Evolutionary conservation across 306 rosid genomes (phyloP).

Genomic region (Canavalia gladiata): DNA sequence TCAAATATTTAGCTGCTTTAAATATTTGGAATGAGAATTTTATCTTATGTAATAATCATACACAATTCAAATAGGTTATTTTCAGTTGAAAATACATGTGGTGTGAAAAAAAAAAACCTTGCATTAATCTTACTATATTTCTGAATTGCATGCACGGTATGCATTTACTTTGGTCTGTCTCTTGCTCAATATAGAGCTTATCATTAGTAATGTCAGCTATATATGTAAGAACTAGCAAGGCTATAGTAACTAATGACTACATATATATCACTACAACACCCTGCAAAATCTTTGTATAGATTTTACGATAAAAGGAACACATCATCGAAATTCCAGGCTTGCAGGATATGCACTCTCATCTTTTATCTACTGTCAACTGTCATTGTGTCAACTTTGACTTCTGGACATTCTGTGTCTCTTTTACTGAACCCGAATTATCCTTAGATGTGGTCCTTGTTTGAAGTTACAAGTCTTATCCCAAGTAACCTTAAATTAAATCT

Average conservation of each 20-base stretch:
- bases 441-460: conserved; percentile 10
- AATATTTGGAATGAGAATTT: too few relatives aligned
- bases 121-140: conserved; percentile 21
- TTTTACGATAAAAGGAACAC: conserved; percentile 5
- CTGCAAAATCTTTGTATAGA: conserved; percentile 21
- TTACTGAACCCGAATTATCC: background rate
- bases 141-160: conserved; percentile 28
- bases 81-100: too few relatives aligned
- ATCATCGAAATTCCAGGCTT: background rate
- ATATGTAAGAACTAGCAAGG: conserved; percentile 13
- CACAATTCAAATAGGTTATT: too few relatives aligned
- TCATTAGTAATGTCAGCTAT: conserved; percentile 43
- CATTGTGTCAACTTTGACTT: conserved; percentile 28
- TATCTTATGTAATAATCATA: too few relatives aligned
- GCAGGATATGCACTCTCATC: background rate
- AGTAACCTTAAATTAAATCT: background rate
- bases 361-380: background rate
- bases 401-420: conserved; percentile 36
- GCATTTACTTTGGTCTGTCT: conserved; percentile 42
- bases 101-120: background rate
- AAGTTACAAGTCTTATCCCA: background rate
- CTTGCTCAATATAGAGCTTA: conserved; percentile 36
- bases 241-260: conserved; percentile 22
- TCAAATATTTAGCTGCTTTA: too few relatives aligned
- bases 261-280: conserved; percentile 6